Base-by-base conservation (phyloP, 768 basidiomycete genomes). In the Megacollybia marginata region DNA sequence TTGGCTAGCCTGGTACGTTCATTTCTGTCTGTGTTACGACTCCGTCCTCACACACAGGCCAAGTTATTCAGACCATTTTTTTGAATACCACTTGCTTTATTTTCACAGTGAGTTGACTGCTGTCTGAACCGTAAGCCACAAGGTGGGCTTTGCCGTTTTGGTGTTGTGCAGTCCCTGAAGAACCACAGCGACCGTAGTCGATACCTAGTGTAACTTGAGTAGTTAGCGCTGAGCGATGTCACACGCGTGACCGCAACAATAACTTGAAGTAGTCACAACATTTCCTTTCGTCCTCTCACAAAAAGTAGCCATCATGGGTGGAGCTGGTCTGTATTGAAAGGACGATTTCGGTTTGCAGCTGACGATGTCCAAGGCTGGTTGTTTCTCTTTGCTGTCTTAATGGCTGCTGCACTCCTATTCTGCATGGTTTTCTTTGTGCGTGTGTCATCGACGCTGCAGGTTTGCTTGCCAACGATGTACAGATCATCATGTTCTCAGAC, bases 401-500 rank as follows among this genome's bases (percentile, higher is more conserved):
- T 92, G 82, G 88, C 93, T 57, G 95, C 94, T 16, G 92, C 85
- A 33, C 75, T 98, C 52, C 74, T 99, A 52, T 99, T 99, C 74
- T 96, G 93, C 58, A 93, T 93, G 88, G 96, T 99, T 65, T 99
- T 98, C 78, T 99, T 96, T 70, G 95, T 97, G 61, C 69, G 92
- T 85, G 42, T 19, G 13, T 15, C 40, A 23, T 45, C 28, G 35
- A 35, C 3, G 19, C 9, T 43, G 7, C 11, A n/a, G 20, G 13
- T 38, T 42, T 23, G 35, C 6, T 46, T 49, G 48, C 43, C 36
- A 42, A 48, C 44, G 28, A 33, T n/a, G 42, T 18, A 32, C 59
- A 98, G 95, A 97, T 99, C 62, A 98, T 99, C 75, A 98, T 97
- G 95, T 98, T 98, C 76, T 96, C 93, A 42, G 96, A 98, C 73